Percentiles rank a stretch among this genome's conserved stretches.
These are phyloP conservation scores for Eutrema yunnanense DNA, from an alignment of 345 rosid species.

Conservation along the genomic window DNA sequence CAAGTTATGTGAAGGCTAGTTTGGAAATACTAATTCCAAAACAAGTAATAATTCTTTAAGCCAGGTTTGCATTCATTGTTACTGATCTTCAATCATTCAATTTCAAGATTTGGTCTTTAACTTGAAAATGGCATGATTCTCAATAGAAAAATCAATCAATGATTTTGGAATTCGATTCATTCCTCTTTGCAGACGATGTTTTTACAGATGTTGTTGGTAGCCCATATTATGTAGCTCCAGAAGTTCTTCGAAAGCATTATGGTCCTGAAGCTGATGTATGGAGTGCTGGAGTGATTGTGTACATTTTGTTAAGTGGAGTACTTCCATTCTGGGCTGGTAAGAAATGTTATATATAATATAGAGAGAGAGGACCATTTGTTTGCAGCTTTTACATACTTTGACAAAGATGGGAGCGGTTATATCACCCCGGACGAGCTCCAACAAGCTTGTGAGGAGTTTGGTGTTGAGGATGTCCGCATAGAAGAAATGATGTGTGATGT, in stretches of 20 bases:
- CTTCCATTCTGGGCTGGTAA: conserved; percentile 97
- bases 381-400: conserved; percentile 82
- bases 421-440: conserved; percentile 88
- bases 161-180: not conserved
- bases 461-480: conserved; percentile 61
- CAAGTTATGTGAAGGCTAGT: no score
- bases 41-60: conserved; percentile 40
- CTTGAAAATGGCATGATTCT: not conserved
- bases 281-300: conserved; percentile 94
- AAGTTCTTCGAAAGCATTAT: conserved; percentile 66
- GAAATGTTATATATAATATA: conserved; percentile 15
- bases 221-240: conserved; percentile 93
- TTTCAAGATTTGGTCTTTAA: not conserved
- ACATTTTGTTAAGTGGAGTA: conserved; percentile 82
- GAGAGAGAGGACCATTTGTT: conserved; percentile 72
- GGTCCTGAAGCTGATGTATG: conserved; percentile 92
- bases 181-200: conserved; percentile 50
- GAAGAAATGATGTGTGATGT: conserved; percentile 74
- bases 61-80: conserved; percentile 47
- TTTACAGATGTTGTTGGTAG: conserved; percentile 87
- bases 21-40: no score
- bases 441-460: conserved; percentile 81
- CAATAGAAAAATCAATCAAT: not conserved
- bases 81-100: not conserved
- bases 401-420: conserved; percentile 88